Conservation (phyloP, 179 eudicot genomes). For the Heliamphora pulchella region DNA sequence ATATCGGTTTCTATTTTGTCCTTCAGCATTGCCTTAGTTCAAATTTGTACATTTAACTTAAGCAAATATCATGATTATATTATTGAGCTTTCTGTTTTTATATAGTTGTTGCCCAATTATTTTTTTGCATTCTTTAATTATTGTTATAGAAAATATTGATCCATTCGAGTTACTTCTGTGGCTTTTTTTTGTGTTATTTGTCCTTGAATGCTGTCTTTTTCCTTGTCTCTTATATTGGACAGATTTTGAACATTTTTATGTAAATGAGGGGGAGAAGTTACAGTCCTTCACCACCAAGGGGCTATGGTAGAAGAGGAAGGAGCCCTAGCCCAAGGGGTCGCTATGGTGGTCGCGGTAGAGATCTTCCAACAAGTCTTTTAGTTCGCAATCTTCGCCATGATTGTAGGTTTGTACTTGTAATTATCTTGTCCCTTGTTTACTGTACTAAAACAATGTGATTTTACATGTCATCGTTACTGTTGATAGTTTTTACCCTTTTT, state of each 20-base stretch:
- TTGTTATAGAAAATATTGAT: neutral
- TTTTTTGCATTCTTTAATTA: neutral
- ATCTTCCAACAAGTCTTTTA: constrained; percentile 65
- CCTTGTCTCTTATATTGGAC: constrained; percentile 7
- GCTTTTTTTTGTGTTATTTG: neutral
- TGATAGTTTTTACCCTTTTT: neutral
- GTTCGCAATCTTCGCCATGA: constrained; percentile 79
- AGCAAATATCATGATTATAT: neutral
- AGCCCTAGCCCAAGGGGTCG: constrained; percentile 72
- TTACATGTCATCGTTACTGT: neutral
- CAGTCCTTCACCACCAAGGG: constrained; percentile 79
- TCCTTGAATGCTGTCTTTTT: neutral
- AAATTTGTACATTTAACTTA: neutral
- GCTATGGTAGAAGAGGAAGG: constrained; percentile 50
- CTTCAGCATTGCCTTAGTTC: neutral
- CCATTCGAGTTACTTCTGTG: neutral
- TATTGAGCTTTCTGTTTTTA: neutral
- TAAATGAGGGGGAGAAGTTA: constrained; percentile 76
- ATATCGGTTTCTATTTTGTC: neutral
- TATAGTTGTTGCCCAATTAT: neutral
- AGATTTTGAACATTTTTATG: neutral
- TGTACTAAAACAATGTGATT: neutral
- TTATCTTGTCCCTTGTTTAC: neutral
- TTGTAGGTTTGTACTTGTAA: constrained; percentile 48
- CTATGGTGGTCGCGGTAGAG: constrained; percentile 43